Evolutionary conservation across 768 basidiomycete genomes (phyloP).

Genomic region (Tephrocybe sp.): DNA sequence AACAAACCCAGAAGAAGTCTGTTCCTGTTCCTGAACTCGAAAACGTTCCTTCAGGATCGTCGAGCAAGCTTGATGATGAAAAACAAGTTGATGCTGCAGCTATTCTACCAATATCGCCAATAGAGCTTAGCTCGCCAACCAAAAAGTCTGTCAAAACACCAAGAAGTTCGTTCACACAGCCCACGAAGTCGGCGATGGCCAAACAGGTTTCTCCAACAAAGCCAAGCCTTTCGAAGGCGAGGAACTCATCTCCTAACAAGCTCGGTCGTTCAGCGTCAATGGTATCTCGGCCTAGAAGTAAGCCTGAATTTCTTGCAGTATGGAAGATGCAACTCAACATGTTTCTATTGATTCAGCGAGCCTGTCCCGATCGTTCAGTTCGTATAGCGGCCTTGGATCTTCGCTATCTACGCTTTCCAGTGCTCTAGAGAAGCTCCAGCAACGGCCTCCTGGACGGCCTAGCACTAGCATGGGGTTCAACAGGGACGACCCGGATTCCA

Average conservation of each 20-base stretch:
- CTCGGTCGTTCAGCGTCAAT: conserved; percentile 30
- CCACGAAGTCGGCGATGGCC: conserved; percentile 20
- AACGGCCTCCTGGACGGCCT: conserved; percentile 64
- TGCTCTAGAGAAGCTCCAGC: conserved; percentile 69
- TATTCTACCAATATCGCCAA: conserved; percentile 25
- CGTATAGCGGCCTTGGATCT: conserved; percentile 25
- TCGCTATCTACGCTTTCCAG: conserved; percentile 65
- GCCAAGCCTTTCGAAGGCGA: conserved; percentile 18
- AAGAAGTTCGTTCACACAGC: conserved; percentile 13
- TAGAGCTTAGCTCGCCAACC: conserved; percentile 30
- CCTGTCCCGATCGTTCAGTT: conserved; percentile 25
- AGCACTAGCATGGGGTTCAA: conserved; percentile 74
- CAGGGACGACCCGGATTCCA: conserved; percentile 31
- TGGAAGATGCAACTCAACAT: not conserved
- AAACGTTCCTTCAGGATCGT: not conserved
- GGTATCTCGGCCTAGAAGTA: conserved; percentile 30
- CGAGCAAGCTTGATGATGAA: conserved; percentile 2
- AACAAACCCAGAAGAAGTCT: too few species aligned
- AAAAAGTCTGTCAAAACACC: conserved; percentile 9
- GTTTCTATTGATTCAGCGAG: conserved; percentile 18
- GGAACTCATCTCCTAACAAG: conserved; percentile 30
- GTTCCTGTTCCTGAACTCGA: not conserved
- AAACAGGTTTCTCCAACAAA: conserved; percentile 17
- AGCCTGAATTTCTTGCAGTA: conserved; percentile 1
- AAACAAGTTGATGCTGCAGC: conserved; percentile 11